phyloP scores from a whole-genome alignment of 2,329 filamentous ascomycete species.

The Cucurbitaria berberidis region DNA sequence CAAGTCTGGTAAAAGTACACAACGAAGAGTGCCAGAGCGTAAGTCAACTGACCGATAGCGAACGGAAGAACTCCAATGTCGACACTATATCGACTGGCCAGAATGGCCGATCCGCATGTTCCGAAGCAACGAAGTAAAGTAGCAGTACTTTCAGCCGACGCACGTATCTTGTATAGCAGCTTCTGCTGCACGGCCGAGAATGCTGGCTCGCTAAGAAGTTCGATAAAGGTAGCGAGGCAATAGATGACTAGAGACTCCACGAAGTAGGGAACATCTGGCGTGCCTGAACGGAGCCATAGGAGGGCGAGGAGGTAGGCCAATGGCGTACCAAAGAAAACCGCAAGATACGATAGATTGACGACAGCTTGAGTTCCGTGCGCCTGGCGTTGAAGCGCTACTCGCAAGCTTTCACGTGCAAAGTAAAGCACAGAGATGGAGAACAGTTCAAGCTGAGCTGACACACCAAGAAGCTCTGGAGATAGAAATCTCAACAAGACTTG shows the following conservation, averaged over 20 bases:
- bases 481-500: conserved; percentile 87
- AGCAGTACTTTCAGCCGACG: conserved; percentile 80
- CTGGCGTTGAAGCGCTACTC: conserved; percentile 88
- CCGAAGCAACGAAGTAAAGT: conserved; percentile 77
- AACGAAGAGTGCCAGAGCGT: conserved; percentile 70
- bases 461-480: conserved; percentile 81
- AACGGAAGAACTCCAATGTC: conserved; percentile 84
- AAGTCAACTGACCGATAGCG: conserved; percentile 82
- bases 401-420: conserved; percentile 88
- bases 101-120: conserved; percentile 74
- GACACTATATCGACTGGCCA: conserved; percentile 59
- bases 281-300: conserved; percentile 67
- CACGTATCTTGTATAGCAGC: conserved; percentile 79
- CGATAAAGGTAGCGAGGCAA: conserved; percentile 66
- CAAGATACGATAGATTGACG: conserved; percentile 86
- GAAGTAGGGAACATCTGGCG: conserved; percentile 68
- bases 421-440: conserved; percentile 94
- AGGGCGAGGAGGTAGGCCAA: conserved; percentile 69
- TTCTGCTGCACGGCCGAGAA: conserved; percentile 88
- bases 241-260: conserved; percentile 61
- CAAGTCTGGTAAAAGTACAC: conserved; percentile 73
- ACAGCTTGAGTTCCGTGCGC: conserved; percentile 70
- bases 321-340: conserved; percentile 70
- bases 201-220: conserved; percentile 84
- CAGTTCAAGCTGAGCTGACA: conserved; percentile 88